Evolutionary conservation across 2,329 filamentous ascomycete species (phyloP), one percentile per base, ranked within the genome.

Genomic region (Monilinia fructigena): DNA sequence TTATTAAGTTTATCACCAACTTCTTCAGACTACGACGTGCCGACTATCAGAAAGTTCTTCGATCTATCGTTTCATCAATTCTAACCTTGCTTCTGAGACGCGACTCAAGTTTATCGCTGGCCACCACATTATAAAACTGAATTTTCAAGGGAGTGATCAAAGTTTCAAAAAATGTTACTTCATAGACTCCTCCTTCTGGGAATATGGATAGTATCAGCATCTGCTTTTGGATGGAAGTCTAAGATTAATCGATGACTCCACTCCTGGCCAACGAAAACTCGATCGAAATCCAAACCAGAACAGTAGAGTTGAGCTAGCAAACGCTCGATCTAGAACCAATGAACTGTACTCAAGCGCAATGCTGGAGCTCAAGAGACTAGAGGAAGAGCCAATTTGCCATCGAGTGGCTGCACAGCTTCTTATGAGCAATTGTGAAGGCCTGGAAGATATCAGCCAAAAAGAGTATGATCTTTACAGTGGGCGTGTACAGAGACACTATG

Each of bases 401-500:
- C 73, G 75, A 20, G 55, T 75, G 14, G 75, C 76, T 23, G 75
- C 74, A 52, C 72, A 74, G 26, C 68, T 77, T 18, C 71, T 77
- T 10, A 72, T 77, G 70, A 73, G 76, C 59, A 75, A 75, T 50
- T 77, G 76, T 66, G 69, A 72, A 66, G 70, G 70, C 31, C 66
- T 76, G 16, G 72, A 76, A 53, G 67, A 74, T 40, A 66, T 74
- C 40, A 70, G 68, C 59, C 71, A 74, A 62, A 59, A 74, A 26
- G 71, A 70, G 28, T 72, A 72, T 6, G 72, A 72, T 71, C 75
- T 59, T 55, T 74, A 70, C 59, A 73, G 60, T 69, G 70, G 68
- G 38, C 69, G 70, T 72, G 2, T 75, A 82, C 52, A 82, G 82
- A 65, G 75, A 76, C 65, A 77, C 79, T 68, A 85, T 82, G 69